These are phyloP conservation scores for Fusarium concolor DNA, from an alignment of 2,329 filamentous ascomycete species.

Conservation along the genomic window DNA sequence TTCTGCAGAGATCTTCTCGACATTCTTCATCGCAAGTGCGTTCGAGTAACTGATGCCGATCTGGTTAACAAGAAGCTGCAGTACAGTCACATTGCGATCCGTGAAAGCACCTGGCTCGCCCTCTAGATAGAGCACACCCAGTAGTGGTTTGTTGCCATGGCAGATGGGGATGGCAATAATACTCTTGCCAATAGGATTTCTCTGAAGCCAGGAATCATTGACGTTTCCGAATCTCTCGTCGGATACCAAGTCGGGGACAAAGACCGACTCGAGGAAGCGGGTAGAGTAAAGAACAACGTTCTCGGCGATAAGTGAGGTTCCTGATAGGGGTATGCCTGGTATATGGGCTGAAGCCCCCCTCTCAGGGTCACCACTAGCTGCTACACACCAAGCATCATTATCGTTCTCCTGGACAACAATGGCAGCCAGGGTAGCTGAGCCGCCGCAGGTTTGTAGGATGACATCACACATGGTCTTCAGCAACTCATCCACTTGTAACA, in stretches of 20 bases:
- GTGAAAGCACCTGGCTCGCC: conserved; percentile 81
- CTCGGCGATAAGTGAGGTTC: conserved; percentile 76
- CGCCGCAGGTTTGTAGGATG: conserved; percentile 80
- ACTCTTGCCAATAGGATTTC: conserved; percentile 76
- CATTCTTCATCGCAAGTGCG: conserved; percentile 73
- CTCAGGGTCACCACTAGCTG: conserved; percentile 79
- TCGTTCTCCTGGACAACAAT: conserved; percentile 79
- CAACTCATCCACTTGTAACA: conserved; percentile 79
- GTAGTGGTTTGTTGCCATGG: conserved; percentile 75
- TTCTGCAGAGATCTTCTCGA: conserved; percentile 81
- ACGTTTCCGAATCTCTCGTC: conserved; percentile 85
- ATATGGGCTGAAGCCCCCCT: conserved; percentile 74
- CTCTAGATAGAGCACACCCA: conserved; percentile 82
- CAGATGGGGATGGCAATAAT: conserved; percentile 85
- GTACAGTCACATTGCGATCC: conserved; percentile 74
- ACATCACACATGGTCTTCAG: conserved; percentile 86
- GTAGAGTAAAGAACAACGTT: conserved; percentile 83
- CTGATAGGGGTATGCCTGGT: conserved; percentile 71
- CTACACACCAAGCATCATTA: conserved; percentile 74
- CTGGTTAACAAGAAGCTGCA: conserved; percentile 81
- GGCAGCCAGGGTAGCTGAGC: conserved; percentile 75
- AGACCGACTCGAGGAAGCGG: conserved; percentile 80
- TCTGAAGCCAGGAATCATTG: conserved; percentile 73
- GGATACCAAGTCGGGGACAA: conserved; percentile 77
- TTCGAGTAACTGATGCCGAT: conserved; percentile 80